phyloP scores from a whole-genome alignment of 345 rosid genomes.

The Capsella bursapastoris region DNA sequence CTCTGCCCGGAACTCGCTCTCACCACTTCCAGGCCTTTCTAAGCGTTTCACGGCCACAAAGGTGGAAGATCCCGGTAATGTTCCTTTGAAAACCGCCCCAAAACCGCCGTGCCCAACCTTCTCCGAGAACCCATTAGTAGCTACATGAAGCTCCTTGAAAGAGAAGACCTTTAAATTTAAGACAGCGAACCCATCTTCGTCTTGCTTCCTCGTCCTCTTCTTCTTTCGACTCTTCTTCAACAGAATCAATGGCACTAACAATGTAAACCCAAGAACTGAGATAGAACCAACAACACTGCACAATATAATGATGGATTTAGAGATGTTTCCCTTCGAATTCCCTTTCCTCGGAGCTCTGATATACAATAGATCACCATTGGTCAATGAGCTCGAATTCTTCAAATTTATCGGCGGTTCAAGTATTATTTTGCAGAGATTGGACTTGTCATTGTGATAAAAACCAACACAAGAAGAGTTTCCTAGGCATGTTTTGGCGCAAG shows the following conservation, averaged over 20 bases:
- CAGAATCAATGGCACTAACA: constrained; percentile 49
- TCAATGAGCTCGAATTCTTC: constrained; percentile 54
- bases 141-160: constrained; percentile 55
- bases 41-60: constrained; percentile 68
- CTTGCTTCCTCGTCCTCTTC: constrained; percentile 47
- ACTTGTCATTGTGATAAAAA: constrained; percentile 52
- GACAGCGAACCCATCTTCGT: constrained; percentile 54
- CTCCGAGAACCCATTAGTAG: constrained; percentile 56
- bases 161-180: constrained; percentile 69
- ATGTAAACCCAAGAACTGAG: constrained; percentile 47
- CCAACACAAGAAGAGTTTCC: constrained; percentile 73
- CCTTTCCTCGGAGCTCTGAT: constrained; percentile 57
- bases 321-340: constrained; percentile 45
- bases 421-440: constrained; percentile 57
- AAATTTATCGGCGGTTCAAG: constrained; percentile 61
- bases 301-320: constrained; percentile 51
- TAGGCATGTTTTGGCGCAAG: constrained; percentile 59
- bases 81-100: constrained; percentile 65
- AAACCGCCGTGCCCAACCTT: constrained; percentile 77
- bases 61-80: constrained; percentile 53
- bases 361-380: constrained; percentile 47
- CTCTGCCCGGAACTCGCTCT: constrained; percentile 68
- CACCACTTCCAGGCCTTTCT: constrained; percentile 63
- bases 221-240: constrained; percentile 49
- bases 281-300: constrained; percentile 58